Evolutionary conservation across 176 grass and related monocot species (phyloP), one percentile per base, ranked within the genome.

Genomic region (Avena sativa): DNA sequence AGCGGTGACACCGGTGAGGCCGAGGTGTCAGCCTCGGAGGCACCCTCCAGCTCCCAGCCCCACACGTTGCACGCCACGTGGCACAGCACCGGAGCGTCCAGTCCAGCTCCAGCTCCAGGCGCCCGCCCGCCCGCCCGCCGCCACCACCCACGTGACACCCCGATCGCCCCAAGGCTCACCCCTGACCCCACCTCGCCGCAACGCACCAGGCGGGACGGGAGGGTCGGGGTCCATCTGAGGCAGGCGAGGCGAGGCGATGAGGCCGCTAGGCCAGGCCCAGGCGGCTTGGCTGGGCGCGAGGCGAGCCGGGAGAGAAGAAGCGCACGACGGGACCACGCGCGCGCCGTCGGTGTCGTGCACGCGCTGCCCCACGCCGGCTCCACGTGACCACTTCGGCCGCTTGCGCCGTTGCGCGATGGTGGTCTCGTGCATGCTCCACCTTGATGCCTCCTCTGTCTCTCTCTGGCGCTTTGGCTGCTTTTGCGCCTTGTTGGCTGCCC

Each of bases 51-150:
- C 21, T 25, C 50, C 1, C 28, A 0, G 1, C n/a, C 81, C 13
- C 14, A 63, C 78, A 87, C 78, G 85, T 87, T 40, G 20, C 78
- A 8, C 20, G 85, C 44, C 68, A 87, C 78, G 85, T 68, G 85
- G 67, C 78, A 6, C 0, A 11, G 9, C 60, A 2, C 11, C 21
- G 17, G 8, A 4, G 21, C 21, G n/a, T 5, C 60, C 60, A 63
- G 60, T 63, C 60, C 21, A 26, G 21, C 60, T 12, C 60, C 20
- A 1, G n/a, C 60, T 12, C 60, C 20, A 1, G n/a, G 46, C 46
- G 46, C 46, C 7, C 8, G 46, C 9, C 46, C 46, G 46, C 46
- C 40, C 4, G 14, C 52, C 68, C 69, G 7, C 32, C 64, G 7
- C 32, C 64, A 13, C 21, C 59, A 25, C 61, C 40, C 46, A 49